These are phyloP conservation scores for Fusarium chaquense DNA, from an alignment of 2,329 filamentous ascomycete species.

Conservation along the genomic window DNA sequence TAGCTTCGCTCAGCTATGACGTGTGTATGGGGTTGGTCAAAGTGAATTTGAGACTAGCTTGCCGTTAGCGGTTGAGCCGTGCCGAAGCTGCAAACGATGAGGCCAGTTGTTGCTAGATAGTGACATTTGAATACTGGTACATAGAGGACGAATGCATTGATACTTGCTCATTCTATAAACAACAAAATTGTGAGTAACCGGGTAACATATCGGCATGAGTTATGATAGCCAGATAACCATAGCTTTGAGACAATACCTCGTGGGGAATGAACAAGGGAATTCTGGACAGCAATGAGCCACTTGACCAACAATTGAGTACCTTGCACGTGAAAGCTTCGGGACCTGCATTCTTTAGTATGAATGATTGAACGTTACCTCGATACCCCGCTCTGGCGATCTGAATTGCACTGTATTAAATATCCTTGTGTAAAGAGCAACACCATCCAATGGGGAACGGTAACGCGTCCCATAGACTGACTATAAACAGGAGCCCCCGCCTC, in stretches of 20 bases:
- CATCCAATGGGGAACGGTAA: neutral
- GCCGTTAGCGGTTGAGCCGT: neutral
- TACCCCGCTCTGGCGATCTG: neutral
- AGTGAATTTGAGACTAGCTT: slow-evolving; percentile 5
- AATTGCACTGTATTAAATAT: neutral
- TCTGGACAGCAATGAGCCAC: neutral
- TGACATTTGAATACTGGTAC: neutral
- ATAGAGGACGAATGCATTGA: neutral
- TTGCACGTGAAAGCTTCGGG: neutral
- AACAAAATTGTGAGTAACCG: neutral
- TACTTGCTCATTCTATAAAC: too few relatives aligned
- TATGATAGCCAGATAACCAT: too few relatives aligned
- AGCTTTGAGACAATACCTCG: too few relatives aligned
- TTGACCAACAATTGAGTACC: neutral
- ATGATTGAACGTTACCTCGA: neutral
- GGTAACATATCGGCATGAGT: neutral
- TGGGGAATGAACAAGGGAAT: neutral
- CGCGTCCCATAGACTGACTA: neutral
- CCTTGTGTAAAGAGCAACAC: neutral
- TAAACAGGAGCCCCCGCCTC: slow-evolving; percentile 5
- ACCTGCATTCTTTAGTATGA: neutral
- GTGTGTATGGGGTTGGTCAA: neutral
- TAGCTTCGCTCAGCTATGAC: slow-evolving; percentile 15
- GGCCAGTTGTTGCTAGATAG: neutral
- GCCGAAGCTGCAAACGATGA: neutral